A percentile compares a stretch with the other conserved stretches of the same genome.
Evolutionary conservation across 169 alveolate genomes (phyloP).

Genomic region (Cryptosporidium parvum): DNA sequence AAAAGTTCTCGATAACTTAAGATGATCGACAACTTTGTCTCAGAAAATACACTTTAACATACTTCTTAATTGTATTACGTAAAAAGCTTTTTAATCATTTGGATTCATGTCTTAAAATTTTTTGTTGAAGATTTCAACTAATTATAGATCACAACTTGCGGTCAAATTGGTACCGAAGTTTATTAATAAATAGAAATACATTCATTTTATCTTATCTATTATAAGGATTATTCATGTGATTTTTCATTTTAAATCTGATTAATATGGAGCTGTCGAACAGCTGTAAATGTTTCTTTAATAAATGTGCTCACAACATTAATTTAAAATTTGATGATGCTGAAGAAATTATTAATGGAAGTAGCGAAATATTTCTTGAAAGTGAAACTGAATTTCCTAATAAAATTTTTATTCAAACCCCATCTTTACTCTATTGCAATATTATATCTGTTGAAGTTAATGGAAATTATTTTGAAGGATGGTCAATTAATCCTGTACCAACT

Average conservation of each 20-base stretch:
- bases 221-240: not conserved
- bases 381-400: conserved; percentile 21
- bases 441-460: conserved; percentile 34
- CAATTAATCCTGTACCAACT: conserved; percentile 45
- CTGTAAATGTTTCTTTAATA: not conserved
- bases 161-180: conserved; percentile 27
- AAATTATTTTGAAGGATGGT: conserved; percentile 15
- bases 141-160: conserved; percentile 21
- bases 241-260: not conserved
- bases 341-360: conserved; percentile 17
- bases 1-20: not conserved
- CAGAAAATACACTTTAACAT: not conserved
- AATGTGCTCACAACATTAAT: conserved; percentile 13
- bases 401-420: conserved; percentile 53
- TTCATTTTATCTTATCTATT: not conserved
- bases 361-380: conserved; percentile 23
- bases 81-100: not conserved
- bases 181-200: not conserved
- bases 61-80: not conserved
- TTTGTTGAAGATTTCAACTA: not conserved
- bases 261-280: conserved; percentile 14
- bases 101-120: not conserved
- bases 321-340: not conserved
- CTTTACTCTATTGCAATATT: conserved; percentile 35
- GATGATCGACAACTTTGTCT: not conserved